Evolutionary conservation across 2,329 filamentous ascomycete species (phyloP), one percentile per base, ranked within the genome.

Genomic region (Fusarium abutilonis): DNA sequence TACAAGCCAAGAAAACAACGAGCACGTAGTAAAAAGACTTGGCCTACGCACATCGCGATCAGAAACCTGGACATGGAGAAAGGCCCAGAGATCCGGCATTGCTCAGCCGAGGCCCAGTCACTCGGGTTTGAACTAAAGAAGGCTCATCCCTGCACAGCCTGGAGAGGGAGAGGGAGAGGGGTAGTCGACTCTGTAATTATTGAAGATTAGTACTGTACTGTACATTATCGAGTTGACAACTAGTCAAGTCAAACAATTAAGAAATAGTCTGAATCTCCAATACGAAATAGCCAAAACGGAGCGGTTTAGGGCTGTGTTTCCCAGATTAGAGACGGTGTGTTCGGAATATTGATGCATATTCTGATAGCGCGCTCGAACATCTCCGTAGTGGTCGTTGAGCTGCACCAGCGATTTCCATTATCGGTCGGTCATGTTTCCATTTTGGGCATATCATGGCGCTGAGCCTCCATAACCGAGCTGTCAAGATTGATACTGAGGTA

Each of bases 381-480:
- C 41, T 62, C 58, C 58, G 58, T 62, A 62, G 45, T 62, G 57
- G 59, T 62, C 59, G 59, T 62, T 53, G 41, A 56, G 47, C 52
- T 62, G 40, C 46, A 53, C 56, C 40, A 55, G 29, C 42, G 47
- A 47, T 52, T 60, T 55, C 38, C 56, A 26, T 60, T 61, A 29
- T 58, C 62, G 62, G 62, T 14, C 47, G 62, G 62, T 14, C 47
- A 49, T 65, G 46, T 58, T 64, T 54, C 62, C 62, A 10, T 21
- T 64, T 65, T 58, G 48, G 61, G 62, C 10, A 15, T 21, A 17
- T 45, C 35, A 42, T 63, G 61, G 56, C 61, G 61, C 60, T 64
- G 61, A 64, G 61, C 61, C 61, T 64, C 61, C 56, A 54, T 65
- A 54, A 36, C 56, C 44, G 35, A 64, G 60, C 60, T 64, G 60